Percentiles rank a stretch among this genome's conserved stretches.
Conservation (phyloP, 768 basidiomycete genomes). For the Punctularia strigosozonata region DNA sequence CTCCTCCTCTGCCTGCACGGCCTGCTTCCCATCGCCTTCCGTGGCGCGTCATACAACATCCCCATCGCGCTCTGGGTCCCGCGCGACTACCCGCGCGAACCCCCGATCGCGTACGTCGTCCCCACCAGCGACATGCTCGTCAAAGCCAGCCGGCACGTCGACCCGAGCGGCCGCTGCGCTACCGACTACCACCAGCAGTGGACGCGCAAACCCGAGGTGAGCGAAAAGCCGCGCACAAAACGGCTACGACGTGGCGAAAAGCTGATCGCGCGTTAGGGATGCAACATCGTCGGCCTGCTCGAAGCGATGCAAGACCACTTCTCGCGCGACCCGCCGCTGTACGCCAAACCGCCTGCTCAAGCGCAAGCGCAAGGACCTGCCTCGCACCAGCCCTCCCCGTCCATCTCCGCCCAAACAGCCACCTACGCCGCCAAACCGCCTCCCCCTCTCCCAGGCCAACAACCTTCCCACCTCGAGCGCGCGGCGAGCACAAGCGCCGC, state of each 20-base stretch:
- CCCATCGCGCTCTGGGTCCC: constrained; percentile 86
- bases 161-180: constrained; percentile 66
- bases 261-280: constrained; percentile 37
- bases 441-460: constrained; percentile 12
- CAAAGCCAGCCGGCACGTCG: constrained; percentile 60
- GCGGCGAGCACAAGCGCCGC: too few species aligned
- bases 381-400: constrained; percentile 8
- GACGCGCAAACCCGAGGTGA: constrained; percentile 76
- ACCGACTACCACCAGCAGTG: constrained; percentile 67
- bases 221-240: constrained; percentile 15
- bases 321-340: constrained; percentile 80
- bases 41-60: constrained; percentile 78
- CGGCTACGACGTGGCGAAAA: background rate
- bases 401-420: constrained; percentile 12
- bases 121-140: constrained; percentile 89
- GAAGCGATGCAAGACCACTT: constrained; percentile 75
- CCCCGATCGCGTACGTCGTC: constrained; percentile 85
- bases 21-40: constrained; percentile 77
- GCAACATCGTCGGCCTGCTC: constrained; percentile 61
- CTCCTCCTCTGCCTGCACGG: constrained; percentile 87
- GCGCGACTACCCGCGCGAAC: constrained; percentile 67
- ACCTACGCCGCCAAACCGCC: constrained; percentile 16
- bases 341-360: constrained; percentile 56
- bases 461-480: constrained; percentile 4
- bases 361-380: constrained; percentile 14